Percentiles rank a stretch among this genome's conserved stretches.
These are phyloP conservation scores for Ichthyophthirius multifiliis DNA, from an alignment of 169 alveolate species.

Conservation along the genomic window DNA sequence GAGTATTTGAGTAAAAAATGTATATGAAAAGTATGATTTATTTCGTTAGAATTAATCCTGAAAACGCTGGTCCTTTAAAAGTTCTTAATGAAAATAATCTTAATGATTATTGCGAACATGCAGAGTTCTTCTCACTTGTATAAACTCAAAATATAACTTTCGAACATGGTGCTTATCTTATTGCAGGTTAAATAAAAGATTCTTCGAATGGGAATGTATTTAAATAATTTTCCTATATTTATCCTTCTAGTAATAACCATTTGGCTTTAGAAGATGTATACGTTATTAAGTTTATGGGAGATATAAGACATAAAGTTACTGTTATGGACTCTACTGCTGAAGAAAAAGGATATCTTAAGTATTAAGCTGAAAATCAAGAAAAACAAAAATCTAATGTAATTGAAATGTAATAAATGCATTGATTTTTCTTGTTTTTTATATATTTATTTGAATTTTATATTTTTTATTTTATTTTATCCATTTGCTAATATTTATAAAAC, in stretches of 20 bases:
- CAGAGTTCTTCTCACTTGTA: neutral
- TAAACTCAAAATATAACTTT: neutral
- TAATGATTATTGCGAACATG: neutral
- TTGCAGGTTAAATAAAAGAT: neutral
- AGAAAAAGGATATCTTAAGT: too few species aligned
- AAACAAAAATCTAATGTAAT: too few species aligned
- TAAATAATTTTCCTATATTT: neutral
- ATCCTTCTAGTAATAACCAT: neutral
- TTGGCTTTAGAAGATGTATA: too few species aligned
- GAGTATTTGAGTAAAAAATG: neutral
- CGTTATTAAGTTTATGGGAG: too few species aligned
- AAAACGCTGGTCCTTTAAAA: neutral
- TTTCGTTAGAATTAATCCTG: neutral
- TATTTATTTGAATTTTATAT: too few species aligned
- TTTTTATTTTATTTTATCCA: too few species aligned
- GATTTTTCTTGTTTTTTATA: too few species aligned
- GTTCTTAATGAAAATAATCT: neutral
- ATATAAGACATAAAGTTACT: too few species aligned
- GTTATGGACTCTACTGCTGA: too few species aligned
- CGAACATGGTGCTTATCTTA: neutral
- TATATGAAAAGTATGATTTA: neutral
- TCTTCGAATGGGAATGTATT: neutral
- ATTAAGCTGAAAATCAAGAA: too few species aligned
- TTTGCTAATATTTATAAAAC: too few species aligned
- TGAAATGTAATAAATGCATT: too few species aligned